Evolutionary conservation across 2,329 filamentous ascomycete genomes (phyloP).

Genomic region (Venturia effusa): DNA sequence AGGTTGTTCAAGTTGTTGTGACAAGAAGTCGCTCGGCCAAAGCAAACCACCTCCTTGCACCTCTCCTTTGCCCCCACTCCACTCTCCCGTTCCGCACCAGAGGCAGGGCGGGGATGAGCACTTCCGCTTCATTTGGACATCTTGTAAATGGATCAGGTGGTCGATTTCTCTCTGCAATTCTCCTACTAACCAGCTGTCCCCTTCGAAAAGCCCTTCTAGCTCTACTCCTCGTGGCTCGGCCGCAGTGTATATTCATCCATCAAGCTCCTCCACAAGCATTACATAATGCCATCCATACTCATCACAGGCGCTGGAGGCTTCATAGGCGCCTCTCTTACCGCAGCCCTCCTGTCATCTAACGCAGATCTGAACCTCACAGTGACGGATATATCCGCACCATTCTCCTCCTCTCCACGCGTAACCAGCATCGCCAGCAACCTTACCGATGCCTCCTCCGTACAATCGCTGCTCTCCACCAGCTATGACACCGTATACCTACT

Average conservation of each 20-base stretch:
- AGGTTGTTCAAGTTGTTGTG: too few species aligned
- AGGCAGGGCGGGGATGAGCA: too few species aligned
- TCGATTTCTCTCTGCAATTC: too few species aligned
- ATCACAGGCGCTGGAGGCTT: conserved; percentile 13
- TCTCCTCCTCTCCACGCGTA: neutral
- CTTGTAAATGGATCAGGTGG: too few species aligned
- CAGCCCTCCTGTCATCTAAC: conserved; percentile 14
- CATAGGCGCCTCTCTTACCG: conserved; percentile 20
- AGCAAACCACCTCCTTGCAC: too few species aligned
- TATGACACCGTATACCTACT: conserved; percentile 39
- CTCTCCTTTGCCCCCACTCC: too few species aligned
- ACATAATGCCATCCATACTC: conserved; percentile 4
- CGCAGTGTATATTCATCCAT: neutral
- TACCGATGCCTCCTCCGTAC: neutral
- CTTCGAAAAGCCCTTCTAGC: too few species aligned
- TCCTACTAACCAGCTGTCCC: too few species aligned
- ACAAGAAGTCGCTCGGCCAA: too few species aligned
- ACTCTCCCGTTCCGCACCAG: too few species aligned
- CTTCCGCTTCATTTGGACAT: too few species aligned
- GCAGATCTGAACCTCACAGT: neutral
- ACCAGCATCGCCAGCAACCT: neutral
- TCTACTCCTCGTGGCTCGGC: too few species aligned
- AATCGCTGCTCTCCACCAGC: conserved; percentile 4
- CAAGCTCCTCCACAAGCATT: neutral
- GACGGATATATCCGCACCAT: conserved; percentile 3